phyloP scores from a whole-genome alignment of 2,329 filamentous ascomycete species.

The Alternaria panax region DNA sequence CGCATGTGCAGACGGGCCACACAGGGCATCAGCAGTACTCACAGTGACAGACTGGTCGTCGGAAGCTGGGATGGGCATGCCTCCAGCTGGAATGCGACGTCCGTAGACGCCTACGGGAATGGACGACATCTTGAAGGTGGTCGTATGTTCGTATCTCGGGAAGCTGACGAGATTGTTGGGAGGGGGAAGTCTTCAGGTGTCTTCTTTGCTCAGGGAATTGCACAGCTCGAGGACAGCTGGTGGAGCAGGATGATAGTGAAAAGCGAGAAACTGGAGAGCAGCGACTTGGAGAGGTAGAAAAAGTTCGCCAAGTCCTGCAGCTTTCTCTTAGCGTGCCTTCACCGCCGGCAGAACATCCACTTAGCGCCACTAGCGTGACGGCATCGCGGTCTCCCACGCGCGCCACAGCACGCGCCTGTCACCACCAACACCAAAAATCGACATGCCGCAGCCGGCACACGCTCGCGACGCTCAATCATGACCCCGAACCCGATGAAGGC shows the following conservation, averaged over 20 bases:
- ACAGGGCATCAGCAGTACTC: slow-evolving; percentile 53
- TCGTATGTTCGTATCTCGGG: slow-evolving; percentile 8
- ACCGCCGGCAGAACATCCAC: slow-evolving; percentile 36
- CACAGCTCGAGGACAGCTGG: slow-evolving; percentile 31
- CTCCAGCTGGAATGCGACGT: slow-evolving; percentile 86
- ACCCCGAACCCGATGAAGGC: slow-evolving; percentile 28
- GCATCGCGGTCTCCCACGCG: slow-evolving; percentile 17
- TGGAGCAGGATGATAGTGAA: slow-evolving; percentile 18
- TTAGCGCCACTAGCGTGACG: slow-evolving; percentile 17
- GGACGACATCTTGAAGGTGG: slow-evolving; percentile 43
- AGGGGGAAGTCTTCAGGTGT: background rate
- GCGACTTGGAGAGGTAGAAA: slow-evolving; percentile 28
- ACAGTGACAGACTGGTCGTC: slow-evolving; percentile 81
- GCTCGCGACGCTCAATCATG: slow-evolving; percentile 30
- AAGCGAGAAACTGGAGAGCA: slow-evolving; percentile 22
- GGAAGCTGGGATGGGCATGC: slow-evolving; percentile 79
- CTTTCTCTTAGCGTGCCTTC: slow-evolving; percentile 25
- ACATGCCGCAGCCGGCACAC: slow-evolving; percentile 5
- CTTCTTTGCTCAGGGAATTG: slow-evolving; percentile 19
- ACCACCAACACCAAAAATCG: slow-evolving; percentile 4
- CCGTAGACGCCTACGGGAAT: slow-evolving; percentile 83
- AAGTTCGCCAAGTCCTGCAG: slow-evolving; percentile 39
- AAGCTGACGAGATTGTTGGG: slow-evolving; percentile 5
- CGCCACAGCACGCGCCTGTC: slow-evolving; percentile 22
- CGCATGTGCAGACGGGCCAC: background rate